A percentile compares a stretch with the other conserved stretches of the same genome.
Evolutionary conservation across 257 asterid species (phyloP).

Genomic region (Catharanthus roseus): DNA sequence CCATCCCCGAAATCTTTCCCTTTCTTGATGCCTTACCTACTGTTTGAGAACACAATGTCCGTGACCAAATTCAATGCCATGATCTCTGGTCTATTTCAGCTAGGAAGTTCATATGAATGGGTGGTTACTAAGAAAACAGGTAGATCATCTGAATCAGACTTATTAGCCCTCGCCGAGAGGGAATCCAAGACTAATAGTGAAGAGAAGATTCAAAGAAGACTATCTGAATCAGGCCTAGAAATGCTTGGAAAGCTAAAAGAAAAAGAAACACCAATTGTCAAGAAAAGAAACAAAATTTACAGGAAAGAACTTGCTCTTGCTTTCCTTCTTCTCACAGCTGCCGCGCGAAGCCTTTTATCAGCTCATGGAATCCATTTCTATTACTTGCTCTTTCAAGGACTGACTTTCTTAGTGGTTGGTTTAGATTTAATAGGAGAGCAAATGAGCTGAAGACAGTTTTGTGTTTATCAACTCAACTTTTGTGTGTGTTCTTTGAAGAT

Average conservation of each 20-base stretch:
- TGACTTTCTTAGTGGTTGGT: constrained; percentile 73
- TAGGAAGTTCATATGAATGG: constrained; percentile 91
- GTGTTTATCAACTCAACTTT: background rate
- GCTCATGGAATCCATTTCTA: constrained; percentile 94
- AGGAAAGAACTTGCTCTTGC: constrained; percentile 79
- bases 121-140: constrained; percentile 91
- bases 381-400: constrained; percentile 80
- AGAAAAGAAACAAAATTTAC: constrained; percentile 65
- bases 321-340: constrained; percentile 73
- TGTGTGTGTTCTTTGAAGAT: constrained; percentile 9
- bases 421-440: constrained; percentile 92
- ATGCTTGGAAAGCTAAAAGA: constrained; percentile 53
- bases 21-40: constrained; percentile 83
- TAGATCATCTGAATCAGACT: constrained; percentile 73
- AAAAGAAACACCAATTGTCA: constrained; percentile 25
- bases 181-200: constrained; percentile 42
- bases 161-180: constrained; percentile 61
- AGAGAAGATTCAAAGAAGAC: constrained; percentile 64
- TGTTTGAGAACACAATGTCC: constrained; percentile 94
- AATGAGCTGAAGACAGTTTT: constrained; percentile 36
- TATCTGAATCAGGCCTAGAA: constrained; percentile 79
- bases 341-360: constrained; percentile 68
- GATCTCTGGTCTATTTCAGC: constrained; percentile 85
- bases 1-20: constrained; percentile 89
- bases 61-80: constrained; percentile 94